Percentiles rank a stretch among this genome's conserved stretches.
Conservation (phyloP, 495 filamentous ascomycete genomes). For the Xylaria sp. region DNA sequence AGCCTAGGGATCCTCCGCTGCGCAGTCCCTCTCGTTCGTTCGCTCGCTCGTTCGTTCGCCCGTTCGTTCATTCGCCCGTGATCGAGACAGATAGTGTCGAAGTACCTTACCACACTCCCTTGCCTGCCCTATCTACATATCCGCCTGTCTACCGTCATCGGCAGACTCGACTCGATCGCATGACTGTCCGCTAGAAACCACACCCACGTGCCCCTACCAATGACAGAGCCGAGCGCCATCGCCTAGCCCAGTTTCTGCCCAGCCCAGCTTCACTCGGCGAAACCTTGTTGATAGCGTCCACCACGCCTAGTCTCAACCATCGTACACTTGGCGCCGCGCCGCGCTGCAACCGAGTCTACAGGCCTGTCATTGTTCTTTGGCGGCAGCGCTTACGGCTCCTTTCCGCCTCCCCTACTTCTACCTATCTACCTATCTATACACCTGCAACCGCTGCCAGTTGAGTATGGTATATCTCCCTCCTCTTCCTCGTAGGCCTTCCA, state of each 20-base stretch:
- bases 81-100: constrained; percentile 9
- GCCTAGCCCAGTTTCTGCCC: constrained; percentile 21
- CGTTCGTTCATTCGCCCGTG: constrained; percentile 11
- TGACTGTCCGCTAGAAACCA: neutral
- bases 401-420: neutral
- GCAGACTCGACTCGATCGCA: constrained; percentile 25
- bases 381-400: neutral
- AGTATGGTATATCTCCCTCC: constrained; percentile 9
- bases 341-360: constrained; percentile 6
- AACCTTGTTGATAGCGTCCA: constrained; percentile 26
- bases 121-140: neutral
- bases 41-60: neutral
- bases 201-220: constrained; percentile 18
- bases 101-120: neutral
- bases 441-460: constrained; percentile 3
- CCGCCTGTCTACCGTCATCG: constrained; percentile 1
- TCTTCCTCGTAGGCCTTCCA: neutral
- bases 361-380: constrained; percentile 14
- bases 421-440: neutral
- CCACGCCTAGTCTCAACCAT: constrained; percentile 23
- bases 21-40: neutral
- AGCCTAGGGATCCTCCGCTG: neutral
- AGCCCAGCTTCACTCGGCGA: constrained; percentile 24
- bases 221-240: constrained; percentile 26
- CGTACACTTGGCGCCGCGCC: constrained; percentile 24